Evolutionary conservation across 163 green algal species (phyloP).

Genomic region (Scenedesmus sp.): DNA sequence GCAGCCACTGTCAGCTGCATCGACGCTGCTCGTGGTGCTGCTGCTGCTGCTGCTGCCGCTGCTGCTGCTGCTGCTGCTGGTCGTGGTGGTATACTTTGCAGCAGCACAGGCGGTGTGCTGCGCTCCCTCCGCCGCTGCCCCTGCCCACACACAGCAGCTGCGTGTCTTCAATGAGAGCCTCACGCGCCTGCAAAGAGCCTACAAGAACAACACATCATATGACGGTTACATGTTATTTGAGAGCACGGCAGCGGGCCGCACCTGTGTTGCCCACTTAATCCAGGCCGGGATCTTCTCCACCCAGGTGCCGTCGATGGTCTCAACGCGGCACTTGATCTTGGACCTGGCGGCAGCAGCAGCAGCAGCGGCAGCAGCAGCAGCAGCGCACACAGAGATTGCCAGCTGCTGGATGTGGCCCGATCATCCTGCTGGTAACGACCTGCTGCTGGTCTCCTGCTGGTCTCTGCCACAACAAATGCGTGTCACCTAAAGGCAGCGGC

Average conservation of each 20-base stretch:
- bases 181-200: too few relatives aligned
- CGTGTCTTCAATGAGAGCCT: too few relatives aligned
- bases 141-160: too few relatives aligned
- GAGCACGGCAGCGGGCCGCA: slow-evolving; percentile 8
- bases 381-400: not conserved
- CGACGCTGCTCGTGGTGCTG: not conserved
- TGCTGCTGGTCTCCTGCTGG: not conserved
- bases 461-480: not conserved
- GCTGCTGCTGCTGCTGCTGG: too few relatives aligned
- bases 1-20: too few relatives aligned
- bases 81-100: too few relatives aligned
- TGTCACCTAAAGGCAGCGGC: not conserved
- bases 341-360: slow-evolving; percentile 65
- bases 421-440: not conserved
- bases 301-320: slow-evolving; percentile 88
- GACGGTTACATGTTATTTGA: too few relatives aligned
- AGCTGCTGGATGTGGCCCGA: not conserved
- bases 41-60: not conserved
- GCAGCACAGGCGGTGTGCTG: too few relatives aligned
- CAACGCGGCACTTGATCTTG: slow-evolving; percentile 91
- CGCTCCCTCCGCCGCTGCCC: too few relatives aligned
- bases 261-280: slow-evolving; percentile 98
- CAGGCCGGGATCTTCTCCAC: slow-evolving; percentile 98
- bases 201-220: too few relatives aligned
- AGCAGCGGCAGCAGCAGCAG: slow-evolving; percentile 10